A percentile compares a stretch with the other conserved stretches of the same genome.
Evolutionary conservation across 2,329 filamentous ascomycete genomes (phyloP).

Genomic region (Sclerotinia sclerotiorum): DNA sequence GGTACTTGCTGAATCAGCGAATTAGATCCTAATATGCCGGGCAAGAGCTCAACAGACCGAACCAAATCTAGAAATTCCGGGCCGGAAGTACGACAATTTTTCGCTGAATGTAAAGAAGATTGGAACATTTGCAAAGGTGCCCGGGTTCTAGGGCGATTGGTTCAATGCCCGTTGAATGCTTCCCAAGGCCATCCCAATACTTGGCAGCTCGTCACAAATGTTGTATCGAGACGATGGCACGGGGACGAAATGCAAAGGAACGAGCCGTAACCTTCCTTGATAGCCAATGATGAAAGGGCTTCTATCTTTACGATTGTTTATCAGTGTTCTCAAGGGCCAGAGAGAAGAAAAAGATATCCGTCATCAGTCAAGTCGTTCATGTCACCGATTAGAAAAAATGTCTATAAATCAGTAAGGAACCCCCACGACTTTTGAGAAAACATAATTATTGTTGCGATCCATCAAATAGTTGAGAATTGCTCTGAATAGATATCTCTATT

Average conservation of each 20-base stretch:
- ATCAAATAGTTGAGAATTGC: background rate
- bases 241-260: slow-evolving; percentile 1
- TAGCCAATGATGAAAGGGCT: background rate
- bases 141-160: slow-evolving; percentile 8
- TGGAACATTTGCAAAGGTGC: background rate
- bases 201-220: background rate
- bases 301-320: background rate
- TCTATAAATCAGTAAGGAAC: slow-evolving; percentile 5
- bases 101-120: background rate
- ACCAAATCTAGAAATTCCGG: background rate
- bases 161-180: background rate
- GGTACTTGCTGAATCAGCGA: slow-evolving; percentile 15
- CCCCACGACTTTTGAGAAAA: background rate
- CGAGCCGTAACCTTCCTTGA: background rate
- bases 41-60: background rate
- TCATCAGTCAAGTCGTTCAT: background rate
- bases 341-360: background rate
- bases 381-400: background rate
- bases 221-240: slow-evolving; percentile 1
- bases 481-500: background rate
- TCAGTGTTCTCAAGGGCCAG: background rate
- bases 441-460: background rate
- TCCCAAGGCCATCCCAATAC: background rate
- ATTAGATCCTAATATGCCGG: background rate
- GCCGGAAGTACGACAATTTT: background rate